These are phyloP conservation scores for Urostyla sp. DNA, from an alignment of 73 alveolate genomes.

Conservation along the genomic window DNA sequence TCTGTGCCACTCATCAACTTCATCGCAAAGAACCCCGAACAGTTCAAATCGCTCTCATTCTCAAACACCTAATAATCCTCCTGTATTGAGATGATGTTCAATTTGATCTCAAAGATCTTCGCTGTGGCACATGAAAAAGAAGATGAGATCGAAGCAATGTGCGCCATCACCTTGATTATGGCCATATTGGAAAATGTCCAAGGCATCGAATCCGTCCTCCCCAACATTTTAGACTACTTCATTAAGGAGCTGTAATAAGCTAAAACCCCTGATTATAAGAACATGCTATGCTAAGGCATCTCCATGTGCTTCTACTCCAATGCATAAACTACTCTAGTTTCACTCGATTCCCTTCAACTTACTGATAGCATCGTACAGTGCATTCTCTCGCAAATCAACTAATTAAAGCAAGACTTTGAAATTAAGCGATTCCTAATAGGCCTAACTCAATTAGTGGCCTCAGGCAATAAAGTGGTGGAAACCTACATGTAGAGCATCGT, in stretches of 20 bases:
- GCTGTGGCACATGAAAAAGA: slow-evolving; percentile 19
- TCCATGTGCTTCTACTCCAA: slow-evolving; percentile 76
- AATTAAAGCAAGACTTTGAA: slow-evolving; percentile 67
- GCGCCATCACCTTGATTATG: slow-evolving; percentile 66
- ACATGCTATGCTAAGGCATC: slow-evolving; percentile 65
- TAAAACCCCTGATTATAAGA: slow-evolving; percentile 59
- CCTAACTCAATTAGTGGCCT: slow-evolving; percentile 42
- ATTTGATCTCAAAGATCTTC: slow-evolving; percentile 13
- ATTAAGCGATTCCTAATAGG: slow-evolving; percentile 70
- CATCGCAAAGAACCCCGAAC: slow-evolving; percentile 28
- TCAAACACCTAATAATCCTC: background rate
- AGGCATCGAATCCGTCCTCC: slow-evolving; percentile 55
- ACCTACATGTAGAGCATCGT: slow-evolving; percentile 29
- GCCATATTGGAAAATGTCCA: slow-evolving; percentile 66
- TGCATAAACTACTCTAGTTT: slow-evolving; percentile 45
- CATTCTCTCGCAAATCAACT: slow-evolving; percentile 43
- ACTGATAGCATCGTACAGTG: slow-evolving; percentile 59
- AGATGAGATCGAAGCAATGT: slow-evolving; percentile 46
- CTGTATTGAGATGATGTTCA: slow-evolving; percentile 45
- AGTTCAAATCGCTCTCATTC: background rate
- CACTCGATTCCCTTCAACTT: slow-evolving; percentile 48
- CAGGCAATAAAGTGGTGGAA: slow-evolving; percentile 52
- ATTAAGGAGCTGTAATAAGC: slow-evolving; percentile 53
- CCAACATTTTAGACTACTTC: slow-evolving; percentile 22
- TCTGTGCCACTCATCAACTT: slow-evolving; percentile 40